Evolutionary conservation across 345 rosid genomes (phyloP).

Genomic region (Salix caprea): DNA sequence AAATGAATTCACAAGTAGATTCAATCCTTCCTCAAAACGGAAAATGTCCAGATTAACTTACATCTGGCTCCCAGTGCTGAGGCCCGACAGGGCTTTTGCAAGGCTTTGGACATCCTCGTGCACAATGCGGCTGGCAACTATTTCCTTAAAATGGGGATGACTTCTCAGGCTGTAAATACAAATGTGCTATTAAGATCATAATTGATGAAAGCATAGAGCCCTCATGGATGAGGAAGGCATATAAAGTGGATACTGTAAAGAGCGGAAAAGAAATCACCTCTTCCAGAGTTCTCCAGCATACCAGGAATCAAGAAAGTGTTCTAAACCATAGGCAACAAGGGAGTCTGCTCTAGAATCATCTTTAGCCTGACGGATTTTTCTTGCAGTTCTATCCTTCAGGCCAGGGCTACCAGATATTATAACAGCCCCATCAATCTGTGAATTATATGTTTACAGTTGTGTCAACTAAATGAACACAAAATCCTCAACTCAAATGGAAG

Average conservation of each 20-base stretch:
- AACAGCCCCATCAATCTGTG: conserved; percentile 67
- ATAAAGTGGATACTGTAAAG: not conserved
- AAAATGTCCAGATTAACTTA: conserved; percentile 34
- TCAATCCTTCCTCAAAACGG: not conserved
- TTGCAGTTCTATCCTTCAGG: conserved; percentile 37
- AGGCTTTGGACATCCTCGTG: conserved; percentile 53
- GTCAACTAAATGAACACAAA: conserved; percentile 4
- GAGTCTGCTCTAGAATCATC: conserved; percentile 62
- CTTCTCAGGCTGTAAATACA: conserved; percentile 60
- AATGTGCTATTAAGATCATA: conserved; percentile 8
- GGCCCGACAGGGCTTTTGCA: conserved; percentile 65
- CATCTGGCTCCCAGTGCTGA: conserved; percentile 84
- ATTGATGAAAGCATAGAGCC: conserved; percentile 4
- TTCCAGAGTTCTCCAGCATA: conserved; percentile 72
- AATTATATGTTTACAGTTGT: conserved; percentile 1
- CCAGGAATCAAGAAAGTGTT: conserved; percentile 59
- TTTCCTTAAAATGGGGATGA: conserved; percentile 57
- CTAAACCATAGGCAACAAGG: conserved; percentile 57
- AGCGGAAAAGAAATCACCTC: conserved; percentile 44
- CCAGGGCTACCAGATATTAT: conserved; percentile 94
- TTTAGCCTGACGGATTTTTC: conserved; percentile 65
- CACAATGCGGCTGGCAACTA: conserved; percentile 50
- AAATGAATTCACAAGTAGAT: not conserved
- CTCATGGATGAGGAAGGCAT: not conserved
- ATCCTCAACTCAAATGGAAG: not conserved